These are phyloP conservation scores for Magnaporthiopsis rhizophila DNA, from an alignment of 2,329 filamentous ascomycete genomes.

Conservation along the genomic window DNA sequence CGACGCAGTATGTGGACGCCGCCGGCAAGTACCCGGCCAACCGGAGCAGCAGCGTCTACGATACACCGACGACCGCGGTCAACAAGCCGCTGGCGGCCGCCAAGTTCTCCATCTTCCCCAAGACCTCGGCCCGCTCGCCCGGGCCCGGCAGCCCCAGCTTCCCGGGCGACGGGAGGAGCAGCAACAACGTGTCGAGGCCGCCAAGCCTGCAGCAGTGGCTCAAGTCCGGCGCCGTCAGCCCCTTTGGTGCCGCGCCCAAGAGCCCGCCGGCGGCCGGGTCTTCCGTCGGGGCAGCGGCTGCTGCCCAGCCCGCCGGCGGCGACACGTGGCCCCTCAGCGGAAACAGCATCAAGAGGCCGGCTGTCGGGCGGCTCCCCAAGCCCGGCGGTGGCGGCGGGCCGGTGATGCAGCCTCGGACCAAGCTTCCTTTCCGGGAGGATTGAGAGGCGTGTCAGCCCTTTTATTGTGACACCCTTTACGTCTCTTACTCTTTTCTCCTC, in stretches of 20 bases:
- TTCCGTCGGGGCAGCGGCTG: neutral
- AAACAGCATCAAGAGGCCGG: neutral
- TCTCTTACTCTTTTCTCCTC: too few relatives aligned
- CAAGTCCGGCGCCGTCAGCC: constrained; percentile 24
- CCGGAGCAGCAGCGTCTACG: constrained; percentile 7
- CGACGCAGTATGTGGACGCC: neutral
- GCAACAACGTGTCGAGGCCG: constrained; percentile 1
- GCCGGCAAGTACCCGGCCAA: neutral
- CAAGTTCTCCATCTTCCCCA: constrained; percentile 20
- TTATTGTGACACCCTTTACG: neutral
- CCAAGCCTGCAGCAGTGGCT: constrained; percentile 26
- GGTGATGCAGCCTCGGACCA: constrained; percentile 6
- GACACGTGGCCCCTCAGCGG: neutral
- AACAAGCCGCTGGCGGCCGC: constrained; percentile 10
- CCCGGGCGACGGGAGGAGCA: constrained; percentile 3
- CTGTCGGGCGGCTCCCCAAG: neutral
- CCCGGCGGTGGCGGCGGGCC: neutral
- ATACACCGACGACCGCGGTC: constrained; percentile 6
- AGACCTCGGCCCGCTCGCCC: constrained; percentile 4
- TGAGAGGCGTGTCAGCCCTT: neutral
- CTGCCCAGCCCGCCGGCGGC: too few relatives aligned
- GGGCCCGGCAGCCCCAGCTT: constrained; percentile 4
- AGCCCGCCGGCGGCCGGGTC: neutral
- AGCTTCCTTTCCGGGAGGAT: constrained; percentile 1
- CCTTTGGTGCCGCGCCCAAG: constrained; percentile 23